Base-by-base conservation (phyloP, 1,284 basidiomycete genomes). In the Tylopilus sp. region DNA sequence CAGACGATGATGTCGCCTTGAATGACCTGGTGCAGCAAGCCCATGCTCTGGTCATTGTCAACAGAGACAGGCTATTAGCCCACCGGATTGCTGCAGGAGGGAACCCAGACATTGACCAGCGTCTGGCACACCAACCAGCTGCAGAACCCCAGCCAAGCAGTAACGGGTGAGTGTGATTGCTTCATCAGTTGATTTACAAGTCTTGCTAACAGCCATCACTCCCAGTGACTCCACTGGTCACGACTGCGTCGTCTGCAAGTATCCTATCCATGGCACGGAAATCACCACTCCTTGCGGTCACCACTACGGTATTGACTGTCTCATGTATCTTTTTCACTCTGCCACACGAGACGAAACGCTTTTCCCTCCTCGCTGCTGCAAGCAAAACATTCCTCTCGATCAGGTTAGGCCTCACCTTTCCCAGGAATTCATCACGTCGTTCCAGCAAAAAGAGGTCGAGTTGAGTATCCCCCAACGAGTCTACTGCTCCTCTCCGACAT, bases 301-400 rank as follows among this genome's bases (percentile, higher is more conserved):
- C 25, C 8, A 8, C 25, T 26, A 26, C 25, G 25, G 8, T 8
- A 26, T 5, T 10, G 26, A 28, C 10, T 10, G 26, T 28, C 8
- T 28, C 26, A 28, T 8, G 10, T 28, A 28, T 10, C 26, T 28
- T 28, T 28, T 28, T 8, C 59, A 68, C 31, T 58, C 64, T 6
- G 63, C 73, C 0, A 68, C 67, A 1, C 61, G 59, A 16, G 74
- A 75, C 43, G 73, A 76, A 50, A 59, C 68, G 1, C 62, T 76
- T 13, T 74, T 67, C 52, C 76, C 75, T 6, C 72, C 74, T 35
- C 66, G 72, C 13, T 77, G 75, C 56, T 76, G 75, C 55, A 58
- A 65, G 19, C 56, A 60, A 18, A 52, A 49, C 4, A 69, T 77
- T 26, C 59, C 68, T 6, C 42, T 70, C 16, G 33, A 46, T 6